Evolutionary conservation across 345 rosid species (phyloP), one percentile per base, ranked within the genome.

Genomic region (Brassica napus): DNA sequence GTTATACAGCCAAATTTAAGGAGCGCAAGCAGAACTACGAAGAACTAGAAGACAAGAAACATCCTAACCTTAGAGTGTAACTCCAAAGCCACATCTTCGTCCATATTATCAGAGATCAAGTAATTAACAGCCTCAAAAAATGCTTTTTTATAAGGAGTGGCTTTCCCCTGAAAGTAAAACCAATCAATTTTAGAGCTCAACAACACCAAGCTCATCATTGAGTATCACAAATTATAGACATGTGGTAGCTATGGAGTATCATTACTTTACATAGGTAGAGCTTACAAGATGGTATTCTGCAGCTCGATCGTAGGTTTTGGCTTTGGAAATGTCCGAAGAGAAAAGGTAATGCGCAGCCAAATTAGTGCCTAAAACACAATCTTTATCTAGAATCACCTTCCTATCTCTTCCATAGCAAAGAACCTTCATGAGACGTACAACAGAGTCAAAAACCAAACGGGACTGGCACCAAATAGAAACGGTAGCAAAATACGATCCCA

Each of bases 311-410:
- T 77, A 77, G 4, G 73, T 30, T 42, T 77, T 14, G 69, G 86
- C 87, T 44, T 65, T 77, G 70, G 86, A 73, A 66, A 90, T 79
- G 68, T 88, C 83, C 15, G 80, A 26, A 58, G 87, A 86, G 78
- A 21, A 67, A 57, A 90, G 87, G 78, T 73, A 90, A 73, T 89
- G 87, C 23, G 97, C 96, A 69, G 93, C 97, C 84, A 94, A 83
- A 72, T 88, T 78, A 73, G 90, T 92, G 62, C 86, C 94, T 74
- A 92, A 77, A 39, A 92, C 96, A 67, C 97, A 94, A 24, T 82
- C 86, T 57, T 83, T 84, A 75, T 94, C 87, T n/a, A 92, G 79
- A 61, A 89, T 88, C 86, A 88, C 90, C 31, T 71, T 81, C 85
- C 84, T 79, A 72, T 83, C 66, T 79, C 88, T 87, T 34, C 98